A percentile compares a stretch with the other conserved stretches of the same genome.
Evolutionary conservation across 164 flowering plant genomes (phyloP).

Genomic region (Vitis cinerea): DNA sequence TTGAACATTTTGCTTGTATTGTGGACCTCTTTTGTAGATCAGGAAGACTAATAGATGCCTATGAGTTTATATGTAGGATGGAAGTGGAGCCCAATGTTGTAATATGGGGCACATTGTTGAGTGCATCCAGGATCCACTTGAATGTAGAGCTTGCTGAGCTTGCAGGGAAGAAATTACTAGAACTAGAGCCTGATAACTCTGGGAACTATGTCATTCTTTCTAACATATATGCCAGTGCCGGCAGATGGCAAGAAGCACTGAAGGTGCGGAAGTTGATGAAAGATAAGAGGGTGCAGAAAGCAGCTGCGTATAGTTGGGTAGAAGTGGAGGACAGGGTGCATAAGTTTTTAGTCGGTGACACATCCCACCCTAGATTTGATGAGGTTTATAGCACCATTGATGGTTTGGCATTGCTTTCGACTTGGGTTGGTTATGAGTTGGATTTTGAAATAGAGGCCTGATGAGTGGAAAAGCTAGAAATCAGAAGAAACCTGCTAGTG

Average conservation of each 20-base stretch:
- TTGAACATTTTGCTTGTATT: conserved; percentile 49
- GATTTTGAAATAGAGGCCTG: background rate
- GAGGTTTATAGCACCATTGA: conserved; percentile 32
- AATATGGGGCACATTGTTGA: conserved; percentile 50
- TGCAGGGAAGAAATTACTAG: conserved; percentile 26
- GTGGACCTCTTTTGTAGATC: conserved; percentile 48
- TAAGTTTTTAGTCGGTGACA: conserved; percentile 3
- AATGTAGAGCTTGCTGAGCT: conserved; percentile 43
- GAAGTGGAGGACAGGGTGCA: conserved; percentile 39
- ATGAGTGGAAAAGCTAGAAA: background rate
- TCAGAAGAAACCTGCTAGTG: background rate
- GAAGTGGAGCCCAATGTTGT: conserved; percentile 44
- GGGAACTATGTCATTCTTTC: conserved; percentile 48
- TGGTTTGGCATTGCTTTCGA: conserved; percentile 30
- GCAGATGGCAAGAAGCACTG: conserved; percentile 48
- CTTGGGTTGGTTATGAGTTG: background rate
- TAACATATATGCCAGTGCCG: conserved; percentile 36
- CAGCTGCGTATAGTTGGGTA: conserved; percentile 52
- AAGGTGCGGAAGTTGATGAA: conserved; percentile 34
- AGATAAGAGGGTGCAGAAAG: conserved; percentile 36
- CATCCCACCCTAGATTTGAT: background rate
- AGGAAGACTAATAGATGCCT: conserved; percentile 40
- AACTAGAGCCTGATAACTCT: conserved; percentile 51
- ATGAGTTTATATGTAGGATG: conserved; percentile 38
- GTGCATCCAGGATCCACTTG: conserved; percentile 38